phyloP scores from a whole-genome alignment of 192 early-diverging fungal genomes.

The Polychytrium aggregatum region DNA sequence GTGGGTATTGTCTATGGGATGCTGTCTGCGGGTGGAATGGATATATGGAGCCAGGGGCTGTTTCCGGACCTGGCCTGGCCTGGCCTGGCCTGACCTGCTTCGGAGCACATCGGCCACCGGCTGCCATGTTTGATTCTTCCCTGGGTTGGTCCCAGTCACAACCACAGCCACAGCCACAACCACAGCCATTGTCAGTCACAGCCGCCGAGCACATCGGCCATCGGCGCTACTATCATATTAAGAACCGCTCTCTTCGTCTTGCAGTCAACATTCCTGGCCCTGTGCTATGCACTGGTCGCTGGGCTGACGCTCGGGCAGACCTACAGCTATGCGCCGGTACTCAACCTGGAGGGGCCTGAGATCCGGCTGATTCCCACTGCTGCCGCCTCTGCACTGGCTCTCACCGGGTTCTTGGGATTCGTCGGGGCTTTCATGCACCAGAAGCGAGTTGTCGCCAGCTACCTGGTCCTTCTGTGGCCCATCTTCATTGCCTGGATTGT shows the following conservation, averaged over 20 bases:
- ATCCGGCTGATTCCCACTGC: conserved; percentile 11
- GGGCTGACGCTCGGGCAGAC: conserved; percentile 6
- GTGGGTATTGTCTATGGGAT: not conserved
- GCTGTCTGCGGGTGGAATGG: not conserved
- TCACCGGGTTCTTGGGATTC: conserved; percentile 14
- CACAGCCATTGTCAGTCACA: too few relatives aligned
- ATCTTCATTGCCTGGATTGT: conserved; percentile 8
- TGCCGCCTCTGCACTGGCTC: not conserved
- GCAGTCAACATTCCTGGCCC: conserved; percentile 15
- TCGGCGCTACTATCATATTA: not conserved
- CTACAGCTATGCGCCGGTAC: not conserved
- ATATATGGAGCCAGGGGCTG: not conserved
- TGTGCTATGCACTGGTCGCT: conserved; percentile 3
- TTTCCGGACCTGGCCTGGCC: not conserved
- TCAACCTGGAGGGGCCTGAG: conserved; percentile 6
- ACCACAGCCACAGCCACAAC: not conserved
- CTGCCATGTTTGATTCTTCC: not conserved
- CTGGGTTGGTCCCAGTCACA: not conserved
- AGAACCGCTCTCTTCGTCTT: not conserved
- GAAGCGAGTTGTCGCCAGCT: conserved; percentile 6
- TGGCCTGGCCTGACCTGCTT: not conserved
- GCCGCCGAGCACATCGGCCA: too few relatives aligned
- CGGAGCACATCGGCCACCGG: not conserved
- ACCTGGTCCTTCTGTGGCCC: conserved; percentile 14
- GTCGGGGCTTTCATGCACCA: conserved; percentile 20